A percentile compares a stretch with the other conserved stretches of the same genome.
Conservation (phyloP, 495 filamentous ascomycete genomes). For the Copromyces sp. region DNA sequence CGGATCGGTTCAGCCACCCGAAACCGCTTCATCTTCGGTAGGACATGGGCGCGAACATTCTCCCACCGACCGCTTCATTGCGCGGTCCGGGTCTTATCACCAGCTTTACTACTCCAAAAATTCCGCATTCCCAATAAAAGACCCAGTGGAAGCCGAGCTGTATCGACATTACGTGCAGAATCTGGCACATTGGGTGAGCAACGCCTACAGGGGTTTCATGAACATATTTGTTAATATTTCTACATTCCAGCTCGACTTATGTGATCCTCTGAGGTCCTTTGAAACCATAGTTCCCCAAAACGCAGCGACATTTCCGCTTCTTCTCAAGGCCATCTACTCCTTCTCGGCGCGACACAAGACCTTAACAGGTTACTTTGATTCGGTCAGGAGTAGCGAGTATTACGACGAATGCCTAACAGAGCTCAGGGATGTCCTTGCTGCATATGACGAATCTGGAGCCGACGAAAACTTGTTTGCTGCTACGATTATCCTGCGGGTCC, state of each 20-base stretch:
- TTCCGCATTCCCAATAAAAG: slow-evolving; percentile 24
- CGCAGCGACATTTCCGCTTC: slow-evolving; percentile 38
- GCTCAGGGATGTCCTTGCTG: slow-evolving; percentile 36
- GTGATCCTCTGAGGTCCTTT: slow-evolving; percentile 45
- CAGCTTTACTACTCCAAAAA: background rate
- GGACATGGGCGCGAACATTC: background rate
- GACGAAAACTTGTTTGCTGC: slow-evolving; percentile 53
- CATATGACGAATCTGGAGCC: slow-evolving; percentile 41
- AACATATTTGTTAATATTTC: background rate
- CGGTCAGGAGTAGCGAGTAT: slow-evolving; percentile 37
- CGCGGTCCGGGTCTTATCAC: background rate
- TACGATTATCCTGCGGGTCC: slow-evolving; percentile 48
- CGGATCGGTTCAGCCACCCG: background rate
- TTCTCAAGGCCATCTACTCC: slow-evolving; percentile 50
- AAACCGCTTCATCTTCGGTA: background rate
- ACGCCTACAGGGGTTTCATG: background rate
- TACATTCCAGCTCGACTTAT: slow-evolving; percentile 42
- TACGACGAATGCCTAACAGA: slow-evolving; percentile 40
- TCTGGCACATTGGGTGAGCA: slow-evolving; percentile 38
- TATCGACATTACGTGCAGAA: slow-evolving; percentile 40
- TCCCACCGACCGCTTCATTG: slow-evolving; percentile 12
- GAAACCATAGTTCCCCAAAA: slow-evolving; percentile 41
- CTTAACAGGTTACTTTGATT: slow-evolving; percentile 34
- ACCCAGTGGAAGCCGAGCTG: slow-evolving; percentile 29
- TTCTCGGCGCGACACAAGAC: slow-evolving; percentile 46